phyloP scores from a whole-genome alignment of 2,329 filamentous ascomycete species.

The Sporothrix protearum region DNA sequence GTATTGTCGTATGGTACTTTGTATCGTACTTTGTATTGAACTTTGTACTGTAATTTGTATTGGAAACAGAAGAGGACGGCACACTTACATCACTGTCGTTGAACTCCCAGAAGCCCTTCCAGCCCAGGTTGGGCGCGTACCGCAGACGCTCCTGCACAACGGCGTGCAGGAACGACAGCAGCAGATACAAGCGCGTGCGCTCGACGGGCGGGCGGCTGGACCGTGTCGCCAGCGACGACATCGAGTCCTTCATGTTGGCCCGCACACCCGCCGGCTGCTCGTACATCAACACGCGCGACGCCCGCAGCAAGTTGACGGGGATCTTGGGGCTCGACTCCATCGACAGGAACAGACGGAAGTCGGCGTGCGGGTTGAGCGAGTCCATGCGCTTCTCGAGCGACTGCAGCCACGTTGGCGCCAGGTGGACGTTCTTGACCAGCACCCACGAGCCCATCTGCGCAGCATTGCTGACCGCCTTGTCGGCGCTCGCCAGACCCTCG shows the following conservation, averaged over 20 bases:
- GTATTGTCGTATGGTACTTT: no score
- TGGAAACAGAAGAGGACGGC: not conserved
- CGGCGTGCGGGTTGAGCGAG: constrained; percentile 84
- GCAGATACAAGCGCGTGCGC: constrained; percentile 80
- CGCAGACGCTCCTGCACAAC: constrained; percentile 92
- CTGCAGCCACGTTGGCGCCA: constrained; percentile 93
- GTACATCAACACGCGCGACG: constrained; percentile 92
- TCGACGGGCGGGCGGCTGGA: constrained; percentile 82
- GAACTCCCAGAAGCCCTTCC: constrained; percentile 99
- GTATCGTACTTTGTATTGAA: no score
- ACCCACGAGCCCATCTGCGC: constrained; percentile 94
- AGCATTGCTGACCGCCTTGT: constrained; percentile 91
- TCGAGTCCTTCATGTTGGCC: constrained; percentile 97
- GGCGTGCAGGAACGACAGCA: constrained; percentile 91
- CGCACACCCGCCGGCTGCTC: constrained; percentile 95
- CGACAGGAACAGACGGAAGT: constrained; percentile 93
- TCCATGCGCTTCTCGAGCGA: constrained; percentile 96
- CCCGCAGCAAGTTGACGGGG: constrained; percentile 88
- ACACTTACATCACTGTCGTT: constrained; percentile 93
- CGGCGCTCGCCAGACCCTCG: constrained; percentile 84
- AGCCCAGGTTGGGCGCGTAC: constrained; percentile 89
- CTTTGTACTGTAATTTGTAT: no score
- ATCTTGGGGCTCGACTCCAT: constrained; percentile 98
- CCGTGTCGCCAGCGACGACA: constrained; percentile 74
- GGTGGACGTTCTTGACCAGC: constrained; percentile 96